Base-by-base conservation (phyloP, 2,329 filamentous ascomycete species). In the Fusarium pilosicola region DNA sequence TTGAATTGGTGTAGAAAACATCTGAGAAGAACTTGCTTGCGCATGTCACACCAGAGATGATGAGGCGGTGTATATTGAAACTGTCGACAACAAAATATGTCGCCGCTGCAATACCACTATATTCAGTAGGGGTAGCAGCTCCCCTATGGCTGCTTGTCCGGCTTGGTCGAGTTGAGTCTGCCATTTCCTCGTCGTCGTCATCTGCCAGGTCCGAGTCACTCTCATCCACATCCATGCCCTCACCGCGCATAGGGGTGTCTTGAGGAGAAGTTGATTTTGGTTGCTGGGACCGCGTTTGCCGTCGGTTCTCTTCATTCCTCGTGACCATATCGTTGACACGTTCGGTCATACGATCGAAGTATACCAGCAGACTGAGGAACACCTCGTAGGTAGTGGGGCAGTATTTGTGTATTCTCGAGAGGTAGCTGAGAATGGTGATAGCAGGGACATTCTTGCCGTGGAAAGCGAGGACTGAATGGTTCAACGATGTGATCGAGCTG, bases 1-100 rank as follows among this genome's bases (percentile, higher is more conserved):
- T 90, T 62, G 96, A 98, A 83, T 99, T 99, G 15, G 96, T 99
- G 81, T 98, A 99, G 79, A 99, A 99, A 45, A 98, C 96, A 84
- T 99, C 90, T 10, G 96, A 98, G 84, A 99, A 99, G 87, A 98
- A 99, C 83, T 99, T 99, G 89, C 96, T 98, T 10, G 96, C 95
- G 83, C 96, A 98, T 7, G 96, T 99, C 49, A 99, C 96, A 41
- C 96, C 96, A 5, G 96, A 94, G 80, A 99, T 99, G 62, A 98
- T 95, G 62, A 99, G 86, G 62, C 96, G 92, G 81, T 99, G 96
- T 73, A 99, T 98, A 84, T 99, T 99, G 86, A 96, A 99, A 84
- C 96, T 98, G 84, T 99, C 96, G 17, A 98, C 96, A 45, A 98
- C 96, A 80, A 99, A 98, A 68, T 89, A 90, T 14, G 88, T 89